Base-by-base conservation (phyloP, 2,329 filamentous ascomycete genomes). In the Cordyceps cicadae region DNA sequence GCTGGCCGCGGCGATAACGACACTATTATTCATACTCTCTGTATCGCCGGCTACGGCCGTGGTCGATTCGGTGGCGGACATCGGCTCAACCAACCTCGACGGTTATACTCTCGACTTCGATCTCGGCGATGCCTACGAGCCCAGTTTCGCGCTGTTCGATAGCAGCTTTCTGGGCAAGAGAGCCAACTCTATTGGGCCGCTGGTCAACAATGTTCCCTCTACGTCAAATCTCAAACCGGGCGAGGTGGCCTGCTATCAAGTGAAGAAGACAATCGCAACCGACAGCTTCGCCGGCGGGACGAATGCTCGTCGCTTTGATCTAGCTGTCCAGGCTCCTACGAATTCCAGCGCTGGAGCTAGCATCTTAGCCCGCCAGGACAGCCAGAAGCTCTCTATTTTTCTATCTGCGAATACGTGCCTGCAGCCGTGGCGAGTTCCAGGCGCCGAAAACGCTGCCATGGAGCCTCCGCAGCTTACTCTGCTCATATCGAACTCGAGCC, bases 371-470 rank as follows among this genome's bases (percentile, higher is more conserved):
- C 67, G 6, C 39, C 52, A 7, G 59, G 62, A 53, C 57, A 65
- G n/a, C 64, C 68, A 56, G 64, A 73, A 74, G 48, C 83, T 75
- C 1, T 77, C 97, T 3, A n/a, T 60, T 9, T 97, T 88, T 72
- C 81, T 99, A 59, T 92, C 92, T 2, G 85, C 92, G 49, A 97
- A 92, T 66, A 92, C 90, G 1, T 99, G 94, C 72, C 74, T 84
- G 29, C 91, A 95, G 67, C 94, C 93, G 14, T 70, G 74, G 21
- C 77, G 80, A 5, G 55, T 64, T 46, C 43, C 62, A 9, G 64
- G 64, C 49, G 62, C 64, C 34, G 54, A 62, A 32, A 29, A 56
- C 21, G 34, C 34, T 1, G 50, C 58, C 54, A 54, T 34, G n/a
- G 62, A 65, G 29, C 82, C 89, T 14, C 87, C 89, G 1, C 92